Base-by-base conservation (phyloP, 2,329 filamentous ascomycete genomes). In the Pestalotiopsis sp. region DNA sequence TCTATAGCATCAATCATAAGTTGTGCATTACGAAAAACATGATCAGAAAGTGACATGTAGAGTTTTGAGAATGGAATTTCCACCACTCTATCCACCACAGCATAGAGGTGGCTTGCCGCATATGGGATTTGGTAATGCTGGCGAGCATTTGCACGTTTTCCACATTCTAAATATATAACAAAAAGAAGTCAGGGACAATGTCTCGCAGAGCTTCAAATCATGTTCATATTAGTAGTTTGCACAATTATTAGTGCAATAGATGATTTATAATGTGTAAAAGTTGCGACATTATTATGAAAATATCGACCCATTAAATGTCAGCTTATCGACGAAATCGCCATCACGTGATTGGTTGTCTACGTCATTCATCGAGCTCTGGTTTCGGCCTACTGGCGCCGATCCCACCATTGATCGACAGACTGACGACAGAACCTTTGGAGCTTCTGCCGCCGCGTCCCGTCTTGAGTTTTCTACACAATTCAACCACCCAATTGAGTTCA, bases 341-440 rank as follows among this genome's bases (percentile, higher is more conserved):
- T 66, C 63, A 67, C 65, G 65, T 67, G 65, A 67, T 61, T 67
- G 36, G 52, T 27, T 45, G 31, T 27, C 41, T 67, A 67, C 65
- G 65, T 67, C 65, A 67, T 67, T 52, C 17, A 45, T 31, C 14
- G 23, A 58, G 25, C 11, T n/a, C 45, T 36, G 20, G 12, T 3
- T 58, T 45, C 36, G 25, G 25, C 17, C 25, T 41, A 52, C 45
- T 7, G 45, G 9, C 6, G 52, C 56, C 27, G 56, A 66, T 66
- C 56, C 56, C 52, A 61, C 56, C 65, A 67, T 67, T n/a, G 56
- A 39, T 59, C 52, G 27, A 14, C 52, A 61, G 58, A 61, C 36
- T 67, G 65, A 59, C 56, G 64, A 57, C 64, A 66, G 41, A 39
- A 13, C 25, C 45, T 52, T 52, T 52, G 45, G 45, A 62, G 52